Base-by-base conservation (phyloP, 1,284 basidiomycete genomes). In the Singerocomus inundabilis region DNA sequence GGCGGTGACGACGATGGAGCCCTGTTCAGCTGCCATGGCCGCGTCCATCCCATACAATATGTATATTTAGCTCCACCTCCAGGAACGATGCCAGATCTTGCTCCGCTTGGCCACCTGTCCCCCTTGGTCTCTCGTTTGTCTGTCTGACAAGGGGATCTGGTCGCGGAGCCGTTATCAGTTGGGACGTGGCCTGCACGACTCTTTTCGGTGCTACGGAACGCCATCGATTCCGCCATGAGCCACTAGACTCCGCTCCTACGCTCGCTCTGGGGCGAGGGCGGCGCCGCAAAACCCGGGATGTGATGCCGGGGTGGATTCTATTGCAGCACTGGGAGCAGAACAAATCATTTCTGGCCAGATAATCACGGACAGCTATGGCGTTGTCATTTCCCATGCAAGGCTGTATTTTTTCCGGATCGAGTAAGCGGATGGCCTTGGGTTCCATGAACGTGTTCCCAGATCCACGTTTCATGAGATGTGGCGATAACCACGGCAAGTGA, bases 261-360 rank as follows among this genome's bases (percentile, higher is more conserved):
- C 28, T 26, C 24, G 31, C 31, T 30, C 33, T 42, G 12, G 45
- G 36, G 44, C 33, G 38, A 31, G 25, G 13, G 18, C 30, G 49
- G 45, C 38, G 32, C 64, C 61, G 55, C 55, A 61, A 66, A 66
- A 59, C 52, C 57, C 61, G 62, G 60, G 62, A 60, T 58, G 33
- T 48, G 59, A 60, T 57, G 37, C 46, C 43, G 37, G 8, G 25
- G 31, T 32, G n/a, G 32, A 28, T 39, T 38, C 28, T 40, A n/a
- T n/a, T 45, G 49, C 30, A 49, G 46, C 49, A 49, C 44, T 40
- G 34, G 45, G 28, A 37, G 42, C 38, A 50, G 41, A 51, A 38
- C 24, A 13, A 30, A 47, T 48, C 32, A 13, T 49, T 58, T 60
- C 49, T 36, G 44, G 36, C 5, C 38, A 49, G 44, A 51, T 57